Base-by-base conservation (phyloP, 257 asterid genomes). In the Lavandula angustifolia region DNA sequence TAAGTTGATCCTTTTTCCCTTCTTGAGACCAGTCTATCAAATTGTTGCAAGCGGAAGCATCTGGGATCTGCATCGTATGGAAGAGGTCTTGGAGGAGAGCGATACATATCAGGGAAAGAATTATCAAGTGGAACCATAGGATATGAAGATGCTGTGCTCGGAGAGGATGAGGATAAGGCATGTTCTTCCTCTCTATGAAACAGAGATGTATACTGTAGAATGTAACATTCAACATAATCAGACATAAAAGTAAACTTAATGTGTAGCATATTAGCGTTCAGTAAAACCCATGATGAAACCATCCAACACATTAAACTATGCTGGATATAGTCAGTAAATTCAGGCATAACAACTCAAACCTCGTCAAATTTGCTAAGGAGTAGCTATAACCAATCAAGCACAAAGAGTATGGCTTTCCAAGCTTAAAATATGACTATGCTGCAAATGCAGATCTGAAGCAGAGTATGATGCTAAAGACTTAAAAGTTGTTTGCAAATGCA, bases 71-170 rank as follows among this genome's bases (percentile, higher is more conserved):
- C 85, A 77, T 88, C 95, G 12, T 88, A 92, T 71, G 98, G 98
- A 76, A 89, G 79, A 57, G 98, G 98, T 68, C 95, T 89, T 17
- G 98, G 97, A 69, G 98, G 96, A 73, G 95, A 73, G 14, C 86
- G 96, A 55, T 84, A 89, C 77, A 82, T 82, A 51, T 89, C 95
- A 62, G 88, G 85, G 38, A 92, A 61, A 50, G 98, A 87, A 78
- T 74, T 79, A 76, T 89, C 98, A 13, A 81, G 85, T 33, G 97
- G 73, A 48, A 74, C 49, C 62, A 81, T 50, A 32, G 95, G 83
- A 64, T 71, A 77, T 66, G 82, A 64, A 51, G 95, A 84, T 54
- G 95, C 13, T 54, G 87, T 35, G 40, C 81, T 96, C 50, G 73
- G 92, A 55, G 78, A 22, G 17, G 96, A 79, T 40, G 86, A 74